Evolutionary conservation across 2,329 filamentous ascomycete genomes (phyloP).

Genomic region (Purpureocillium takamizusanense): DNA sequence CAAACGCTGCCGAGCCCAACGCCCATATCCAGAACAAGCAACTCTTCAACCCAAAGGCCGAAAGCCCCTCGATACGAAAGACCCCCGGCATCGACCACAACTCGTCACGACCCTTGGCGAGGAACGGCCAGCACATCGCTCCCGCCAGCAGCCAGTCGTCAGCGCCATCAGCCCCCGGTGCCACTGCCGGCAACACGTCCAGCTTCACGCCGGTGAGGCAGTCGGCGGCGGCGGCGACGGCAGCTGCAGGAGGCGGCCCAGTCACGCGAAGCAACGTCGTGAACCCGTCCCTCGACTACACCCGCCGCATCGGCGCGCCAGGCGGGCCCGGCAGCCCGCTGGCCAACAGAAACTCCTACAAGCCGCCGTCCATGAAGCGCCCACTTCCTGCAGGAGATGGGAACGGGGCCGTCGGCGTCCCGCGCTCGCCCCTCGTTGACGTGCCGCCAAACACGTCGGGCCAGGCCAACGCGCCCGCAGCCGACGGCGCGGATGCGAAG

Average conservation of each 20-base stretch:
- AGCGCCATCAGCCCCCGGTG: constrained; percentile 7
- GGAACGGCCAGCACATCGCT: constrained; percentile 43
- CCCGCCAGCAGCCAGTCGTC: constrained; percentile 22
- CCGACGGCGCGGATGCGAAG: constrained; percentile 35
- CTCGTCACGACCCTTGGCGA: constrained; percentile 63
- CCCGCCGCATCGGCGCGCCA: constrained; percentile 51
- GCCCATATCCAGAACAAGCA: constrained; percentile 22
- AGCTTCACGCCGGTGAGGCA: constrained; percentile 22
- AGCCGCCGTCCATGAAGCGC: constrained; percentile 50
- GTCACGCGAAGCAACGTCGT: constrained; percentile 29
- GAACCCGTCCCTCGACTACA: constrained; percentile 45
- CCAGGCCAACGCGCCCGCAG: constrained; percentile 10
- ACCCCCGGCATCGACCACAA: constrained; percentile 81
- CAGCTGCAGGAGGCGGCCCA: no score
- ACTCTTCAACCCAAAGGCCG: constrained; percentile 63
- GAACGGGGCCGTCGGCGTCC: constrained; percentile 10
- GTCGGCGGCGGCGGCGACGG: constrained; percentile 11
- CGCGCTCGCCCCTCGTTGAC: constrained; percentile 39
- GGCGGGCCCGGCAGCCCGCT: constrained; percentile 45
- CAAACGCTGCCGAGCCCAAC: background rate
- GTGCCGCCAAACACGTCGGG: constrained; percentile 34
- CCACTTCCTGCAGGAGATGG: constrained; percentile 27
- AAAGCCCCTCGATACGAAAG: constrained; percentile 79
- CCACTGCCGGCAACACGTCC: constrained; percentile 11
- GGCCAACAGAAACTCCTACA: constrained; percentile 48